Evolutionary conservation across 139 green algal genomes (phyloP).

Genomic region (Coccomyxa sp.): DNA sequence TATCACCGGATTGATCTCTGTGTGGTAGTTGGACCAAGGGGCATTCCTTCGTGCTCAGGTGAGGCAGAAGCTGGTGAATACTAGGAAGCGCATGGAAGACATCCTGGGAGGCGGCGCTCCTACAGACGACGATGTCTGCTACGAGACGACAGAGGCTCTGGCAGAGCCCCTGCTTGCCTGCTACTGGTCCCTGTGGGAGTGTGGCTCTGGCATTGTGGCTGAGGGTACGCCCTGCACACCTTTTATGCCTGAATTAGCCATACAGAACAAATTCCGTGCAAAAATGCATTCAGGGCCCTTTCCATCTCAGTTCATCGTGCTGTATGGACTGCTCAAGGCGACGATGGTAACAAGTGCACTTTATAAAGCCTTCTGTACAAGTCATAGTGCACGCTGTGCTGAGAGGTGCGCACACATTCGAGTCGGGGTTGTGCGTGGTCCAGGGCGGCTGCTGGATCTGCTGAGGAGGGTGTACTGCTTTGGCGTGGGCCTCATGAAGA

Average conservation of each 20-base stretch:
- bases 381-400: too few relatives aligned
- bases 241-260: background rate
- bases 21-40: constrained; percentile 12
- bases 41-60: too few relatives aligned
- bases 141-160: constrained; percentile 63
- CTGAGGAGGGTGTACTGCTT: constrained; percentile 85
- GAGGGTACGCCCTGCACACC: constrained; percentile 40
- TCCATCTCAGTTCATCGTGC: too few relatives aligned
- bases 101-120: constrained; percentile 55
- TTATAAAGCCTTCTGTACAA: too few relatives aligned
- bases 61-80: constrained; percentile 82
- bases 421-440: too few relatives aligned
- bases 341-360: too few relatives aligned
- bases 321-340: too few relatives aligned
- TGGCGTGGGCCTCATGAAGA: constrained; percentile 87
- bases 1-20: too few relatives aligned
- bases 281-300: too few relatives aligned
- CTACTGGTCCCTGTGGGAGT: constrained; percentile 88
- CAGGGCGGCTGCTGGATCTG: constrained; percentile 83
- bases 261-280: background rate
- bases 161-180: constrained; percentile 72
- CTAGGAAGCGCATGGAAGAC: constrained; percentile 78
- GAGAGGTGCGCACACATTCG: too few relatives aligned
- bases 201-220: constrained; percentile 72
- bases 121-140: constrained; percentile 28